Evolutionary conservation across 257 asterid genomes (phyloP).

Genomic region (Capsicum rhomboideum): DNA sequence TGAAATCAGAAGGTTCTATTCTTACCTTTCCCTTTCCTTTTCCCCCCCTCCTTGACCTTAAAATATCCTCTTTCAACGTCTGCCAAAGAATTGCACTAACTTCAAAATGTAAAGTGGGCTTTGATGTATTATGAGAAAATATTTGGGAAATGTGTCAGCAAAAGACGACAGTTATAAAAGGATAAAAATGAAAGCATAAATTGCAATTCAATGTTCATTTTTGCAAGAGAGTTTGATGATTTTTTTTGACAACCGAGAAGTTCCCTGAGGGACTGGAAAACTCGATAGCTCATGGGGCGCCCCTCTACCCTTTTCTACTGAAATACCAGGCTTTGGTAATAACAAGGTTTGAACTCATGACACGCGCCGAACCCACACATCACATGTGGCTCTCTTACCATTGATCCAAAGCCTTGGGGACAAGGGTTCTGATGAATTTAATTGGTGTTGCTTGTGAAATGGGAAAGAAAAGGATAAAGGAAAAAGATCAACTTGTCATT

Average conservation of each 20-base stretch:
- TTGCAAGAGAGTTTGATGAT: not conserved
- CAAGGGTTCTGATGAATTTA: not conserved
- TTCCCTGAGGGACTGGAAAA: not conserved
- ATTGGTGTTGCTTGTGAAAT: not conserved
- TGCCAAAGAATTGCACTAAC: not conserved
- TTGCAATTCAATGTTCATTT: not conserved
- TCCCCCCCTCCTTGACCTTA: not conserved
- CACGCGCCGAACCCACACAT: not conserved
- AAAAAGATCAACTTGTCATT: not conserved
- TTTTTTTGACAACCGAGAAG: not conserved
- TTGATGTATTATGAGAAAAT: not conserved
- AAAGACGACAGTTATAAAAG: not conserved
- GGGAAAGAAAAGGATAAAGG: not conserved
- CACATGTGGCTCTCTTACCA: not conserved
- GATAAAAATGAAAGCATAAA: not conserved
- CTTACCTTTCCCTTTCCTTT: not conserved
- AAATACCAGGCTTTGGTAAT: not conserved
- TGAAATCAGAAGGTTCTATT: not conserved
- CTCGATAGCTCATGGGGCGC: not conserved
- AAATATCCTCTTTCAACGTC: not conserved
- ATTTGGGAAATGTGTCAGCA: not conserved
- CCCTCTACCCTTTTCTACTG: not conserved
- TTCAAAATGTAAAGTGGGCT: not conserved
- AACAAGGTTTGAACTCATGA: not conserved
- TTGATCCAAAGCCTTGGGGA: not conserved